Percentiles rank a stretch among this genome's conserved stretches.
Evolutionary conservation across 805 yeast species (phyloP).

Genomic region (Jamesozyma rosinii): DNA sequence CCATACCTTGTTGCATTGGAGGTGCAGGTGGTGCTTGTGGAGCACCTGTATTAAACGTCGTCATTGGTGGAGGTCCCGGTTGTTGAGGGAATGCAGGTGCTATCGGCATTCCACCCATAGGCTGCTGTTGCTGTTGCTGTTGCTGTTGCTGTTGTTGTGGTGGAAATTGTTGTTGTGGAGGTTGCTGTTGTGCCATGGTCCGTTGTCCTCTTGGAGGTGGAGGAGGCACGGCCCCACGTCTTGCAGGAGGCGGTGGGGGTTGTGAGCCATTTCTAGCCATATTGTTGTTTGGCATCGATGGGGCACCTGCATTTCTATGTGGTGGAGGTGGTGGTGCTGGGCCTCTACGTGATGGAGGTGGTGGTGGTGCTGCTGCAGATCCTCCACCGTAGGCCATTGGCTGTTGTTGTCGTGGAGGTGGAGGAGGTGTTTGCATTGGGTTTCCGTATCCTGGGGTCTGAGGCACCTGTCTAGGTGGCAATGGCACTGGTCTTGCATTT

Average conservation of each 20-base stretch:
- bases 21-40: constrained; percentile 7
- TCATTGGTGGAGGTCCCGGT: constrained; percentile 8
- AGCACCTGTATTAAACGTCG: constrained; percentile 1
- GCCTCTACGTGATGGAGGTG: constrained; percentile 28
- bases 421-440: constrained; percentile 12
- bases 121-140: constrained; percentile 1
- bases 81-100: constrained; percentile 1
- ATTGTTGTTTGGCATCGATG: not conserved
- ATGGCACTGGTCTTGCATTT: constrained; percentile 1
- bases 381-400: not conserved
- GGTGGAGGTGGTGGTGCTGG: constrained; percentile 29
- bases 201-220: constrained; percentile 5
- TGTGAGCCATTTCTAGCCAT: constrained; percentile 18
- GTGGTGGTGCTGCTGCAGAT: constrained; percentile 12
- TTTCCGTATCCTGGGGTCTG: constrained; percentile 8
- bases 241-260: constrained; percentile 18
- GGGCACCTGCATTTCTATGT: constrained; percentile 6
- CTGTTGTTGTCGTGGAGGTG: constrained; percentile 1
- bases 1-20: constrained; percentile 5
- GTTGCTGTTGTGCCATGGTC: not conserved
- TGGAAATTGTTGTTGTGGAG: not conserved
- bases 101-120: not conserved
- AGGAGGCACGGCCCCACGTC: constrained; percentile 17
- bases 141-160: not conserved
- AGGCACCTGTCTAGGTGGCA: constrained; percentile 18